Base-by-base conservation (phyloP, 2,329 filamentous ascomycete genomes). In the Chlorencoelia australis region DNA sequence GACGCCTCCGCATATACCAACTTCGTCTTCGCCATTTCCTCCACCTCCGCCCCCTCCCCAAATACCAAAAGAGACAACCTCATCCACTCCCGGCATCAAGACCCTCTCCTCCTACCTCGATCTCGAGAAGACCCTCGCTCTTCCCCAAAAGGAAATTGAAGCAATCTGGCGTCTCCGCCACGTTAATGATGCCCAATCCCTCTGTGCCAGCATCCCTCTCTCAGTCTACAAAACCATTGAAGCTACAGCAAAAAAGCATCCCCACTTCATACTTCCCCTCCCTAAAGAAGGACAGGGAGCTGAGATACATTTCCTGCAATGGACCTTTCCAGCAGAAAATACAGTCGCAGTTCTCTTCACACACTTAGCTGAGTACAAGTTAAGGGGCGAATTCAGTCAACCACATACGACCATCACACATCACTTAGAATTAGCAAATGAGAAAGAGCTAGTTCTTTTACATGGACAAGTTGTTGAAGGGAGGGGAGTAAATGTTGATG, bases 281-380 rank as follows among this genome's bases (percentile, higher is more conserved):
- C 83, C 83, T 47, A 83, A 73, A 60, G 67, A 57, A 33, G 59
- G 61, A 3, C 65, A 73, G 43, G 85, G 84, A 34, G 85, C 87
- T 30, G 91, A 96, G 60, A 87, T 98, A 30, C 91, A 98, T 62
- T 94, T 94, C 60, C 63, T 98, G 44, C 89, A 98, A 62, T 98
- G 93, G 86, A 83, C 82, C 0, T 95, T 94, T 61, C 88, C 94
- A 42, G 70, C 77, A 0, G 66, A 68, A 64, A 20, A 70, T 42
- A 80, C 77, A 3, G 75, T 73, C 41, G 85, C 82, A 0, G 79
- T 96, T 5, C 76, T 98, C 21, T 96, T 98, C 64, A 98, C 91
- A 1, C 83, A 91, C 54, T 70, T 98, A 20, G 89, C 85, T 11
- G 86, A 95, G 58, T 98, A 82, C 66, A 95, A 96, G 68, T 64